phyloP scores from a whole-genome alignment of 202 grass and related monocot species.

The Cymbopogon flexuosus region DNA sequence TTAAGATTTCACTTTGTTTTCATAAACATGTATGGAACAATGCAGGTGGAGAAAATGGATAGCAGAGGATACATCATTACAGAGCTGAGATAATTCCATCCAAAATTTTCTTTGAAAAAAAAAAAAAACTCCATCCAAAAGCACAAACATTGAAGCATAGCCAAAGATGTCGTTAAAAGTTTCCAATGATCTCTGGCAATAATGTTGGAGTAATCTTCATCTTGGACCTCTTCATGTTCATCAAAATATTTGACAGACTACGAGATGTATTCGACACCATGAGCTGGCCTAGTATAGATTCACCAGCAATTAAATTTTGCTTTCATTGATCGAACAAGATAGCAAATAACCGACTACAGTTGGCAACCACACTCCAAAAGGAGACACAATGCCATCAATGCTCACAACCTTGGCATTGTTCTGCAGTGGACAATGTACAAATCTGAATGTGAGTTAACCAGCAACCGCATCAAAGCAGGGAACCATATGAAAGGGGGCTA shows the following conservation, averaged over 20 bases:
- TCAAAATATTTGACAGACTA: slow-evolving; percentile 34
- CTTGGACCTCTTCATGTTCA: slow-evolving; percentile 42
- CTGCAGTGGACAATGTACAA: slow-evolving; percentile 20
- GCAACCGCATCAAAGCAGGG: neutral
- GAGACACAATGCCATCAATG: slow-evolving; percentile 49
- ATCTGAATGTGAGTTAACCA: neutral
- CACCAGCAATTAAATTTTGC: slow-evolving; percentile 3
- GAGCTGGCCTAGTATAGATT: slow-evolving; percentile 53
- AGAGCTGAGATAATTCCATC: neutral
- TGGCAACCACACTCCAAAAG: neutral
- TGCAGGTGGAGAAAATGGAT: neutral
- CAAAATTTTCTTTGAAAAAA: no score
- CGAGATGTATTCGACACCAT: slow-evolving; percentile 69
- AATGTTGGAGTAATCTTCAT: slow-evolving; percentile 61
- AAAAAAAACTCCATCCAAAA: neutral
- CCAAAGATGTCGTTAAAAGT: slow-evolving; percentile 11
- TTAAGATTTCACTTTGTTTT: neutral
- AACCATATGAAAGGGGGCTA: neutral
- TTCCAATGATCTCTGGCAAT: slow-evolving; percentile 44
- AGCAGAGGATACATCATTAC: neutral
- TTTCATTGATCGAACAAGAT: slow-evolving; percentile 4
- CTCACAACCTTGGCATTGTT: slow-evolving; percentile 72
- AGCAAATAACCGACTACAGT: neutral
- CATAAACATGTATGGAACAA: neutral
- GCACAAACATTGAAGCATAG: slow-evolving; percentile 14